Base-by-base conservation (phyloP, 2,329 filamentous ascomycete species). In the Diaporthe sp. region DNA sequence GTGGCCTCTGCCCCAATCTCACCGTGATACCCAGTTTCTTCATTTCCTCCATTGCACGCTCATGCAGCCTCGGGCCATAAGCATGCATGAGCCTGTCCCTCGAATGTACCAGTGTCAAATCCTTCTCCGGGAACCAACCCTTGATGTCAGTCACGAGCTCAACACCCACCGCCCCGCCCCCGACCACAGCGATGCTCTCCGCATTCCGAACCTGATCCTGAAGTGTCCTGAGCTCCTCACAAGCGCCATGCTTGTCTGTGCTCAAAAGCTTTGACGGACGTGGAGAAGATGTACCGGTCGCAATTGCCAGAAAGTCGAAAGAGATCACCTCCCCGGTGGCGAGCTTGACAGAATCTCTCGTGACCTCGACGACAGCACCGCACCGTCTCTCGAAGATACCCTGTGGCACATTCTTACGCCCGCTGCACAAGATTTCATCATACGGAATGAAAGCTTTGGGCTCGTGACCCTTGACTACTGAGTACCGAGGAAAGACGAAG, bases 391-490 rank as follows among this genome's bases (percentile, higher is more conserved):
- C 73, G 1, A 79, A 76, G 30, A 77, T 73, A 4, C 72, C 77
- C 25, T 81, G 76, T 0, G 84, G 82, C 5, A 80, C 83, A 0
- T 76, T 77, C 1, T 79, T 80, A 8, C 64, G 71, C n/a, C 71
- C 71, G 2, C 19, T 33, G 38, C 30, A 50, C 3, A 89, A 77
- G 54, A 86, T 83, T 5, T 82, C 82, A 0, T 84, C 85, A 75
- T 91, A 92, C 0, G 91, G 90, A 57, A 92, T 89, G 76, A 92
- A 92, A 0, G 89, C 89, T 77, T 89, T 89, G 73, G 89, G 81
- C 76, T 92, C 90, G 61, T 91, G 87, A 28, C 86, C 87, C n/a
- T 84, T 81, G 7, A 89, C 82, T 19, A 92, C 90, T 54, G 86
- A 88, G 79, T 89, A 91, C 5, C 91, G 86, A 0, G 91, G 91